Percentiles rank a stretch among this genome's conserved stretches.
Evolutionary conservation across 345 rosid genomes (phyloP).

Genomic region (Gossypium thurberi): DNA sequence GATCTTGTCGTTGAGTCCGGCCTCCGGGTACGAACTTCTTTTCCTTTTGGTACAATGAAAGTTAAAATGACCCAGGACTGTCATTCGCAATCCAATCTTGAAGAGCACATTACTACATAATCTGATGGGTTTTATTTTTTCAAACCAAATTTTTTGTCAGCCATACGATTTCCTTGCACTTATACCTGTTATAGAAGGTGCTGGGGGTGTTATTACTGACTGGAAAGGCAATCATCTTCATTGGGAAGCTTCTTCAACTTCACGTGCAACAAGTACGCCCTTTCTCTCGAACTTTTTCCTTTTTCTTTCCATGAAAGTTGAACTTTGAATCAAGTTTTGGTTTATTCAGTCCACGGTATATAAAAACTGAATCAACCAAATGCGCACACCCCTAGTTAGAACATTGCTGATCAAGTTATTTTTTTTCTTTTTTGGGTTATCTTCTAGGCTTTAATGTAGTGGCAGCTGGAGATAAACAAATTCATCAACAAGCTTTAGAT

Average conservation of each 20-base stretch:
- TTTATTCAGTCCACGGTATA: too few species aligned
- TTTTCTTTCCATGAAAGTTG: neutral
- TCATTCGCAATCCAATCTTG: neutral
- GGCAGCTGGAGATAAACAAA: conserved; percentile 54
- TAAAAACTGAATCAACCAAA: too few species aligned
- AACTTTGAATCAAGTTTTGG: neutral
- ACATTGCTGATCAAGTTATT: neutral
- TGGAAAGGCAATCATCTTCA: conserved; percentile 64
- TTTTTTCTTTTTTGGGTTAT: neutral
- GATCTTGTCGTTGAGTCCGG: conserved; percentile 96
- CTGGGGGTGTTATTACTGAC: conserved; percentile 82
- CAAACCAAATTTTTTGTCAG: conserved; percentile 26
- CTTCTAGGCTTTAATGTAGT: conserved; percentile 15
- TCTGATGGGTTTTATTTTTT: neutral
- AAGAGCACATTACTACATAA: neutral
- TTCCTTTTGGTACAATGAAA: neutral
- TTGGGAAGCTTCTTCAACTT: conserved; percentile 75
- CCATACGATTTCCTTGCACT: conserved; percentile 90
- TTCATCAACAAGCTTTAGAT: conserved; percentile 51
- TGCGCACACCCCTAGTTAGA: neutral
- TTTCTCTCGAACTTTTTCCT: neutral
- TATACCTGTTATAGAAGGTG: conserved; percentile 85
- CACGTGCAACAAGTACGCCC: conserved; percentile 50
- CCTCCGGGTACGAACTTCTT: conserved; percentile 51
- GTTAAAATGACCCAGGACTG: neutral